phyloP scores from a whole-genome alignment of 2,329 filamentous ascomycete species.

The Elsinoe ampelina region DNA sequence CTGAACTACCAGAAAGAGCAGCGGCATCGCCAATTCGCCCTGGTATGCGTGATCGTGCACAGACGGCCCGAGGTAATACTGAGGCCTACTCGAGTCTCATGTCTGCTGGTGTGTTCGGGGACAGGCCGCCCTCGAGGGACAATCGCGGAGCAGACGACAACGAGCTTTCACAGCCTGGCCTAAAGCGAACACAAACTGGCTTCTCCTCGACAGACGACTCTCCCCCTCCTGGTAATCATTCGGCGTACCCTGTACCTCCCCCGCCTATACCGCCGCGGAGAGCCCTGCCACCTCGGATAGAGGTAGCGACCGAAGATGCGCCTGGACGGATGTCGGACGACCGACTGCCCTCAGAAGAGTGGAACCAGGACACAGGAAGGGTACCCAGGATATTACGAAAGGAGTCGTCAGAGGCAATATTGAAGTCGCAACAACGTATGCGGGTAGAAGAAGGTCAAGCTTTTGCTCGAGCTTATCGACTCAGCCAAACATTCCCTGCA shows the following conservation, averaged over 20 bases:
- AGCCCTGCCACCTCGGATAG: background rate
- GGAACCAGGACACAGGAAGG: background rate
- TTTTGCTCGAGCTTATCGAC: constrained; percentile 33
- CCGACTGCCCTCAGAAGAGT: constrained; percentile 10
- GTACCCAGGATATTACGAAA: constrained; percentile 1
- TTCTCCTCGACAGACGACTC: constrained; percentile 11
- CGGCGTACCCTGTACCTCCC: background rate
- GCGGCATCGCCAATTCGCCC: constrained; percentile 37
- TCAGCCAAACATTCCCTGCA: background rate
- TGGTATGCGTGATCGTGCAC: constrained; percentile 8
- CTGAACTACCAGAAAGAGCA: constrained; percentile 19
- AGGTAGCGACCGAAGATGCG: background rate
- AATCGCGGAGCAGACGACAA: background rate
- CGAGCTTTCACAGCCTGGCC: constrained; percentile 7
- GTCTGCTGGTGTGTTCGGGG: constrained; percentile 11
- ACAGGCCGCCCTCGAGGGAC: constrained; percentile 6
- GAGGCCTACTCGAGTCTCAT: constrained; percentile 1
- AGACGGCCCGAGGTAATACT: constrained; percentile 2
- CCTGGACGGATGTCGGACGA: background rate
- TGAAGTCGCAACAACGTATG: constrained; percentile 40
- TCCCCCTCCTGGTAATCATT: background rate
- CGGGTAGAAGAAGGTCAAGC: constrained; percentile 43
- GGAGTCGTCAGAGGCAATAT: constrained; percentile 5
- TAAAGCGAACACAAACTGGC: constrained; percentile 12
- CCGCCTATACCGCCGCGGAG: background rate